Conservation (phyloP, 192 early-diverging fungal species). For the Entomortierella lignicola region DNA sequence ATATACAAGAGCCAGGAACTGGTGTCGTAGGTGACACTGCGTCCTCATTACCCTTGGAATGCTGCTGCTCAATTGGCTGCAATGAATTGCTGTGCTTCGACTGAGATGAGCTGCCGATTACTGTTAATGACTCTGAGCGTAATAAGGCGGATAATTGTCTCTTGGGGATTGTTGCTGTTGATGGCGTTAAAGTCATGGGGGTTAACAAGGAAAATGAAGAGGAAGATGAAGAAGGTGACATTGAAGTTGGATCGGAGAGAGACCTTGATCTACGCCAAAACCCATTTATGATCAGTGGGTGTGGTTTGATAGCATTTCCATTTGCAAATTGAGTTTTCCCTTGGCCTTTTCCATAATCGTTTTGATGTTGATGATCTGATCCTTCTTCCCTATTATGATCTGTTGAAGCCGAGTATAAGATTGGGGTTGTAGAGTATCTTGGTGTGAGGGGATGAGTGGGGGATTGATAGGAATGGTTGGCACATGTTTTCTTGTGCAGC, state of each 20-base stretch:
- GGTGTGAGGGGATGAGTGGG: not conserved
- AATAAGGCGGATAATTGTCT: not conserved
- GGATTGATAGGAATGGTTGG: not conserved
- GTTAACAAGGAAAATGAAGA: not conserved
- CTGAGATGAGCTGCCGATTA: too few relatives aligned
- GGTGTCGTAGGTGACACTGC: not conserved
- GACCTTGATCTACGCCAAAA: not conserved
- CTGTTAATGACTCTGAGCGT: not conserved
- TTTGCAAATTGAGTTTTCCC: not conserved
- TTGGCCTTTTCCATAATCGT: not conserved
- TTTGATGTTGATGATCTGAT: not conserved
- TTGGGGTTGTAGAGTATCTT: not conserved
- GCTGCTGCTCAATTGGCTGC: too few relatives aligned
- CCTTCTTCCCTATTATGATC: too few relatives aligned
- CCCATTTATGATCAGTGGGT: not conserved
- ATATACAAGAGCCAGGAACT: conserved; percentile 13
- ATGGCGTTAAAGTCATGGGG: not conserved
- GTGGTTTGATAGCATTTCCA: not conserved
- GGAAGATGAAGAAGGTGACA: not conserved
- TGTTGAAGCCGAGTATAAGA: too few relatives aligned
- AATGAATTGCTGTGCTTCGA: too few relatives aligned
- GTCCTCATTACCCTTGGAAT: not conserved
- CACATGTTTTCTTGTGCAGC: not conserved
- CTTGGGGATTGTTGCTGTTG: not conserved
- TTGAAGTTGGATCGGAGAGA: not conserved